phyloP scores from a whole-genome alignment of 83 land plant species.

The Thuja plicata region DNA sequence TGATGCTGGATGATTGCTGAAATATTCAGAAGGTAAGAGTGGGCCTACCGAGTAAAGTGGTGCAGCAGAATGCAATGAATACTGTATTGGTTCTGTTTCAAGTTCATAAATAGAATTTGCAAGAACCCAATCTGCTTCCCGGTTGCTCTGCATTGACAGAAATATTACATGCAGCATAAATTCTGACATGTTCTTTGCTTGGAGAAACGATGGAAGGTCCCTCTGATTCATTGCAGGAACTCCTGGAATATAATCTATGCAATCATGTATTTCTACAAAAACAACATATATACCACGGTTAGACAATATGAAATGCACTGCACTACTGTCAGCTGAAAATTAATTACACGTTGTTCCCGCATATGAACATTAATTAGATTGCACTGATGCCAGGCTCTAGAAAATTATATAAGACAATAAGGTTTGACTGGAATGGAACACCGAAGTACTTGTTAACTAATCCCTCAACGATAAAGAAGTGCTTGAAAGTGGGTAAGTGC shows the following conservation, averaged over 20 bases:
- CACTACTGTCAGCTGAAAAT: too few relatives aligned
- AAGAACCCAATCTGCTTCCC: constrained; percentile 36
- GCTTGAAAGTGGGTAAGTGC: too few relatives aligned
- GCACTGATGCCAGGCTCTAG: too few relatives aligned
- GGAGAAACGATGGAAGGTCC: constrained; percentile 45
- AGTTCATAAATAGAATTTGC: constrained; percentile 49
- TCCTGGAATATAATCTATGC: constrained; percentile 49
- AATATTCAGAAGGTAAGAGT: constrained; percentile 33
- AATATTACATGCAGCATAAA: constrained; percentile 34
- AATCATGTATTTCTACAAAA: background rate
- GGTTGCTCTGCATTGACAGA: constrained; percentile 36
- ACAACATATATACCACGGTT: too few relatives aligned
- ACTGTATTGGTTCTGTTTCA: constrained; percentile 30
- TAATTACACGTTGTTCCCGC: too few relatives aligned
- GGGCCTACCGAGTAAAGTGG: constrained; percentile 45
- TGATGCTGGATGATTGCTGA: background rate
- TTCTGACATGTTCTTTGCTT: constrained; percentile 23
- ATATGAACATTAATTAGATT: too few relatives aligned
- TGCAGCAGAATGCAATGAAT: constrained; percentile 23
- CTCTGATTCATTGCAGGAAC: constrained; percentile 27
- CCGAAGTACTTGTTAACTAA: too few relatives aligned
- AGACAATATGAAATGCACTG: background rate
- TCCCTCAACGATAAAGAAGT: too few relatives aligned
- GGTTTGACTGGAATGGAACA: too few relatives aligned
- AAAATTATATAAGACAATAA: too few relatives aligned